Conservation (phyloP, 495 filamentous ascomycete species). For the Filosporella fistucella region DNA sequence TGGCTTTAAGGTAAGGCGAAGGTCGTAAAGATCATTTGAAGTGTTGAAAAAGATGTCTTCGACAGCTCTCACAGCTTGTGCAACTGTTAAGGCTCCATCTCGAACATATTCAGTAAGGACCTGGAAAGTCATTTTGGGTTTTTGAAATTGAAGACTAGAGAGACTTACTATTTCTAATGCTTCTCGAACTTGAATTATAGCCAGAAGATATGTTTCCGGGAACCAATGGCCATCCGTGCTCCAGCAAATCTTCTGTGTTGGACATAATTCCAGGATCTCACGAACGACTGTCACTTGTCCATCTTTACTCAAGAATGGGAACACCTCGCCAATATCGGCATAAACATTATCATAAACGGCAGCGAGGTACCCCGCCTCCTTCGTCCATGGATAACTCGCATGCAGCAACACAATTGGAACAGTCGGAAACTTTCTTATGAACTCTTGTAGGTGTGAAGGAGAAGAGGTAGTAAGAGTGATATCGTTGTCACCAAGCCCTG, state of each 20-base stretch:
- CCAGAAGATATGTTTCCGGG: slow-evolving; percentile 78
- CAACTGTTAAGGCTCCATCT: slow-evolving; percentile 42
- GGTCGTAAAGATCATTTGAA: slow-evolving; percentile 56
- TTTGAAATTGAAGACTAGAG: too few species aligned
- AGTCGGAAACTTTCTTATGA: slow-evolving; percentile 64
- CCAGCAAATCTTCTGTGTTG: slow-evolving; percentile 75
- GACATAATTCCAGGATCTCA: slow-evolving; percentile 72
- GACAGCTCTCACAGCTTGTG: slow-evolving; percentile 48
- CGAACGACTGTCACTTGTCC: slow-evolving; percentile 72
- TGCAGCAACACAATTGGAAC: slow-evolving; percentile 80
- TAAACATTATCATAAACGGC: slow-evolving; percentile 79
- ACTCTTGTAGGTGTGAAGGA: slow-evolving; percentile 69
- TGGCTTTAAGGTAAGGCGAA: slow-evolving; percentile 29
- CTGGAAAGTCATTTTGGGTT: too few species aligned
- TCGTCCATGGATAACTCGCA: slow-evolving; percentile 79
- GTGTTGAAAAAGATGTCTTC: slow-evolving; percentile 65
- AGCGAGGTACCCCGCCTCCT: slow-evolving; percentile 78
- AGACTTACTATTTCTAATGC: slow-evolving; percentile 56
- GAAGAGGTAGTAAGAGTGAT: slow-evolving; percentile 66
- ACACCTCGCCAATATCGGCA: slow-evolving; percentile 82
- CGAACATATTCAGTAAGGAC: slow-evolving; percentile 57
- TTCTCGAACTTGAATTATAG: slow-evolving; percentile 73
- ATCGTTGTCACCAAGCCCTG: slow-evolving; percentile 82
- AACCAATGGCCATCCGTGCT: slow-evolving; percentile 82
- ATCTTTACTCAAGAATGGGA: slow-evolving; percentile 74